Evolutionary conservation across 2,329 filamentous ascomycete genomes (phyloP).

Genomic region (Thermomyces lanuginosus): DNA sequence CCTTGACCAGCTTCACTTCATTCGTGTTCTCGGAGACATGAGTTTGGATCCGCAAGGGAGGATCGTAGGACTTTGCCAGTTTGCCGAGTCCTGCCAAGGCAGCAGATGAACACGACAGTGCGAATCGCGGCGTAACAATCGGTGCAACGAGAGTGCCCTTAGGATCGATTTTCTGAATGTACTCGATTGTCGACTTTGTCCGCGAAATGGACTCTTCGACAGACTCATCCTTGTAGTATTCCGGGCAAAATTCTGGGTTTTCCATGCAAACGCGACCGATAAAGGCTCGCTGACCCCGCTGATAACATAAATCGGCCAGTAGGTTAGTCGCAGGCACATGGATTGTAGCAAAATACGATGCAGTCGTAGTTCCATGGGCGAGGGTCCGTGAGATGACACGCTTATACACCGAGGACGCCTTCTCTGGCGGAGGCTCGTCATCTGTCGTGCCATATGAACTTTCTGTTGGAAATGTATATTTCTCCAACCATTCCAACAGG

Average conservation of each 20-base stretch:
- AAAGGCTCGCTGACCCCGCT: constrained; percentile 69
- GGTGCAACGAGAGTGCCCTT: constrained; percentile 47
- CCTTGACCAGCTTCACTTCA: constrained; percentile 55
- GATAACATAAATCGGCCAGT: constrained; percentile 67
- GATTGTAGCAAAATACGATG: constrained; percentile 86
- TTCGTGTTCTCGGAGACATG: constrained; percentile 71
- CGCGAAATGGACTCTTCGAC: constrained; percentile 40
- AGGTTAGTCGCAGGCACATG: constrained; percentile 81
- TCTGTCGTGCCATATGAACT: constrained; percentile 42
- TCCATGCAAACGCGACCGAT: constrained; percentile 97
- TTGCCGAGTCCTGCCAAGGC: constrained; percentile 48
- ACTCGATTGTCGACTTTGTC: constrained; percentile 44
- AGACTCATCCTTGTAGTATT: constrained; percentile 63
- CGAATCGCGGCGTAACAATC: constrained; percentile 58
- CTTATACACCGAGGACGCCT: constrained; percentile 45
- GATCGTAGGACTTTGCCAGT: constrained; percentile 44
- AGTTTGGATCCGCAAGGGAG: constrained; percentile 57
- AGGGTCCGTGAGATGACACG: constrained; percentile 67
- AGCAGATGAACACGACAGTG: constrained; percentile 36
- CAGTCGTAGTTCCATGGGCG: constrained; percentile 79
- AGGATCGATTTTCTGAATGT: constrained; percentile 54
- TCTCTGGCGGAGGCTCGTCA: constrained; percentile 12
- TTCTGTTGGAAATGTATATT: constrained; percentile 90
- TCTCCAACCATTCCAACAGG: constrained; percentile 82
- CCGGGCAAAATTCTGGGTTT: constrained; percentile 45